phyloP scores from a whole-genome alignment of 306 rosid species.

The Citrullus colocynthis region DNA sequence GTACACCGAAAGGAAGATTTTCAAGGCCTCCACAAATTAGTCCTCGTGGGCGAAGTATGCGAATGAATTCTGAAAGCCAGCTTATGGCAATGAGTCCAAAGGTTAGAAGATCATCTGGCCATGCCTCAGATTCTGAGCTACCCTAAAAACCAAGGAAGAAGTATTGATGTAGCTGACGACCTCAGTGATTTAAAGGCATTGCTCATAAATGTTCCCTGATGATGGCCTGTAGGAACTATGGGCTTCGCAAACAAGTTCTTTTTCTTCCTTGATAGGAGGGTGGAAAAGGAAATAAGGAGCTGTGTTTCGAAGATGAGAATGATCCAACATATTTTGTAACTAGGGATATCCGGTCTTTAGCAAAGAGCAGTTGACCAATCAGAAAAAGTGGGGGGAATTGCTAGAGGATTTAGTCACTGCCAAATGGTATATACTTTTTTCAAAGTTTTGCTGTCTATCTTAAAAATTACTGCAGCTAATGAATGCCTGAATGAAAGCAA shows the following conservation, averaged over 20 bases:
- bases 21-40: constrained; percentile 60
- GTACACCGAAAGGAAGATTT: constrained; percentile 36
- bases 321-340: no score
- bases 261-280: constrained; percentile 2
- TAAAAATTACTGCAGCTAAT: not conserved
- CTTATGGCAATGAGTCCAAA: constrained; percentile 37
- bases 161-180: not conserved
- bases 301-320: not conserved
- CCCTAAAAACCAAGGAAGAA: constrained; percentile 15
- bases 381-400: not conserved
- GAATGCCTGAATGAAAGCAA: not conserved
- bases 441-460: not conserved
- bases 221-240: not conserved
- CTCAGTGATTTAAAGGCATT: not conserved
- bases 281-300: not conserved
- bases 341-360: not conserved
- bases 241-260: not conserved
- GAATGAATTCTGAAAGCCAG: constrained; percentile 29
- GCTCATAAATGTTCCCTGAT: not conserved
- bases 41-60: constrained; percentile 23
- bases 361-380: not conserved
- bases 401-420: not conserved
- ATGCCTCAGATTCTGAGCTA: constrained; percentile 83
- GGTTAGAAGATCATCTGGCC: constrained; percentile 51
- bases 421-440: not conserved